Conservation (phyloP, 2,329 filamentous ascomycete genomes). For the Neofusicoccum sp. region DNA sequence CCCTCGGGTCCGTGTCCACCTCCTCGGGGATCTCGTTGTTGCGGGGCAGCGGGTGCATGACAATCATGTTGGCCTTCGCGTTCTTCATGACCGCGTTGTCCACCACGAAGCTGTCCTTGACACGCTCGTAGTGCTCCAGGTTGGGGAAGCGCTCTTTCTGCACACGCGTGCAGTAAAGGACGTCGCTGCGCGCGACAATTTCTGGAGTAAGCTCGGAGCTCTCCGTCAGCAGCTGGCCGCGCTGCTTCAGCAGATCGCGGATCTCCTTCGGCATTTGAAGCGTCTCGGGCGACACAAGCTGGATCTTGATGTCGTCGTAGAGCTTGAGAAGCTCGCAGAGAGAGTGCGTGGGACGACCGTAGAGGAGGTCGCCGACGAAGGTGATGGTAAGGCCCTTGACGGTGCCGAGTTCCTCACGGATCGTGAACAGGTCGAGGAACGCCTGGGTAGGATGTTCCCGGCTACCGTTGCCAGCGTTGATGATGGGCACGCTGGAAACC, state of each 20-base stretch:
- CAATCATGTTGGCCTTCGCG: slow-evolving; percentile 88
- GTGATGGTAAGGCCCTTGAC: slow-evolving; percentile 95
- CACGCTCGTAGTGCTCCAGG: slow-evolving; percentile 73
- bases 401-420: slow-evolving; percentile 93
- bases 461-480: slow-evolving; percentile 96
- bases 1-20: slow-evolving; percentile 94
- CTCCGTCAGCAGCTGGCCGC: slow-evolving; percentile 75
- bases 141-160: slow-evolving; percentile 95
- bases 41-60: slow-evolving; percentile 91
- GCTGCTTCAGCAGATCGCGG: slow-evolving; percentile 66
- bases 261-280: slow-evolving; percentile 76
- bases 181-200: slow-evolving; percentile 81
- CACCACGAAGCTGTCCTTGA: slow-evolving; percentile 86
- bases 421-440: slow-evolving; percentile 96
- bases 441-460: slow-evolving; percentile 97
- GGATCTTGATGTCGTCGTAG: slow-evolving; percentile 83
- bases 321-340: slow-evolving; percentile 90
- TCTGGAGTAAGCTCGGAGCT: slow-evolving; percentile 79
- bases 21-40: slow-evolving; percentile 93
- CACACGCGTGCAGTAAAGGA: slow-evolving; percentile 94
- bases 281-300: slow-evolving; percentile 81
- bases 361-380: slow-evolving; percentile 88
- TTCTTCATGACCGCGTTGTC: slow-evolving; percentile 87
- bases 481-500: slow-evolving; percentile 85
- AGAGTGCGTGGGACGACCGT: slow-evolving; percentile 93